Evolutionary conservation across 2,329 filamentous ascomycete species (phyloP), one percentile per base, ranked within the genome.

Genomic region (Aureobasidium sp.): DNA sequence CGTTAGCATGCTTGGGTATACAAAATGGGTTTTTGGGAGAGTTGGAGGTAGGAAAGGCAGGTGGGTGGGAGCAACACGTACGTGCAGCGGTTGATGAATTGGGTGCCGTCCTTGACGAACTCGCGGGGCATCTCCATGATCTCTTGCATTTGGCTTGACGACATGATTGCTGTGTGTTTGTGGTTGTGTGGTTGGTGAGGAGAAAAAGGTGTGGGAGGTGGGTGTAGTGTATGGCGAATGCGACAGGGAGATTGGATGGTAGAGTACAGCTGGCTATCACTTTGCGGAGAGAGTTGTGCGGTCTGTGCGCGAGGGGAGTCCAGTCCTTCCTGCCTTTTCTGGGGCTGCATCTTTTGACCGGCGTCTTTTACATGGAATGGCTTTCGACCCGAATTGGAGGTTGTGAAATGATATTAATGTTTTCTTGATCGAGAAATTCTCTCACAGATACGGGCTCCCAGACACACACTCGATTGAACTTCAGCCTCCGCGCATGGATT

Each of bases 81-180:
- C 73, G 76, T 77, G 73, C 77, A 79, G 62, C 77, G 69, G 67
- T 78, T 78, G 64, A 79, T 69, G 72, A 79, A 79, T 47, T 74
- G 73, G 57, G 76, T 73, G 65, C 77, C 77, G 67, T 79, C 77
- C 69, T 76, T 75, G 66, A 74, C 67, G 19, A 57, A 57, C 53
- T 57, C 53, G 53, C 53, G 53, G 40, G 53, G 53, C 53, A 57
- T 57, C 53, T 57, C 53, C 53, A 57, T 46, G 21, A 57, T 57
- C n/a, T 57, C 53, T 57, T 57, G 53, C 53, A 57, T 57, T 57
- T 57, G 53, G 53, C 15, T 57, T 27, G 53, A 57, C 40, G 53
- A 57, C 53, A 57, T 57, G 37, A 25, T 43, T 42, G 51, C 38
- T 29, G 9, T 31, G 27, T 35, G 29, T 45, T 9, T 43, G 35